A percentile compares a stretch with the other conserved stretches of the same genome.
These are phyloP conservation scores for Oehlia diaphana DNA, from an alignment of 192 early-diverging fungal species.

Conservation along the genomic window DNA sequence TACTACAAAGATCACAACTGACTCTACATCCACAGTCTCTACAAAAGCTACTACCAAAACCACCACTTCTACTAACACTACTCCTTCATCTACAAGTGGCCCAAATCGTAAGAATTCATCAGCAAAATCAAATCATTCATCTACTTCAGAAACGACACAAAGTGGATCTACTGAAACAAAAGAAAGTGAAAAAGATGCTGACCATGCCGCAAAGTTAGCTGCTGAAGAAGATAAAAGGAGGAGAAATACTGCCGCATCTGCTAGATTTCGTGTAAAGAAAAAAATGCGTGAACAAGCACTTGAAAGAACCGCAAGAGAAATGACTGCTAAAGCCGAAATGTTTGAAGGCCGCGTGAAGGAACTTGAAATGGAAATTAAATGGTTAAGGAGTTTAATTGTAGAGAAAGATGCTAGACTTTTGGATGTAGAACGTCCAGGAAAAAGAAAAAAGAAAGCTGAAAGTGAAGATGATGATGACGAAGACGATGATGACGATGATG, in stretches of 20 bases:
- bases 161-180: background rate
- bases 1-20: background rate
- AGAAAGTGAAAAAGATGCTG: slow-evolving; percentile 18
- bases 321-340: slow-evolving; percentile 71
- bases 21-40: background rate
- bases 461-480: background rate
- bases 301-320: slow-evolving; percentile 78
- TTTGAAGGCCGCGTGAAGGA: slow-evolving; percentile 82
- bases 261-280: slow-evolving; percentile 93
- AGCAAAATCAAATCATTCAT: background rate
- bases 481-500: background rate
- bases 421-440: slow-evolving; percentile 20
- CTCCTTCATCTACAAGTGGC: background rate
- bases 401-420: slow-evolving; percentile 61
- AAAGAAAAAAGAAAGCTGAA: background rate
- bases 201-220: slow-evolving; percentile 31
- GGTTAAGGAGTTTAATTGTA: slow-evolving; percentile 80
- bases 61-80: background rate
- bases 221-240: slow-evolving; percentile 86
- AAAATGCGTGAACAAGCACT: slow-evolving; percentile 87
- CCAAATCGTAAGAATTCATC: slow-evolving; percentile 1
- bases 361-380: slow-evolving; percentile 90
- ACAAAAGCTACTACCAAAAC: background rate
- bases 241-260: slow-evolving; percentile 94
- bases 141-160: background rate